Base-by-base conservation (phyloP, 2,329 filamentous ascomycete genomes). In the Magnaporthiopsis incrustans region DNA sequence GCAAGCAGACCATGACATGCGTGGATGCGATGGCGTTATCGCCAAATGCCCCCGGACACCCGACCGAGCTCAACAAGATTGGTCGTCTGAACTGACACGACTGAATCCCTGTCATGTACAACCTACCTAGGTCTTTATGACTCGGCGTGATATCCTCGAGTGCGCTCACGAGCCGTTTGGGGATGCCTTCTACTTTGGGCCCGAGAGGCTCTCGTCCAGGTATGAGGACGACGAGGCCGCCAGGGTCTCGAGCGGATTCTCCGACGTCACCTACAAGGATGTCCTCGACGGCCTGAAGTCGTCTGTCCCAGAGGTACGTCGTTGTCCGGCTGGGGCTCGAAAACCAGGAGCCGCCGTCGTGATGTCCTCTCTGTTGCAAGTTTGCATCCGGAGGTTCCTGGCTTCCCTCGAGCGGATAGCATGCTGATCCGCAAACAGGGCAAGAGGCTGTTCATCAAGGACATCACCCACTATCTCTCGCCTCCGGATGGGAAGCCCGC, bases 111-210 rank as follows among this genome's bases (percentile, higher is more conserved):
- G 38, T 25, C 44, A 4, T 12, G 33, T 35, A 30, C 30, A 30
- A 30, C 30, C 33, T 53, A 18, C 14, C n/a, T 69, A 95, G 91
- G 93, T 98, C 68, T 98, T 99, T 77, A 97, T 98, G 94, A 97
- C 93, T 70, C 89, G 92, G 69, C 85, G 85, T 70, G 89, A 96
- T 72, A 87, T 83, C 63, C 84, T 98, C 66, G 82, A 89, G 71
- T 96, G 91, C 74, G 82, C 95, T 70, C 95, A 98, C 76, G 95
- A 99, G 79, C 95, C 95, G 6, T 98, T 98, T 77, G 94, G 94
- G 63, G 95, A 98, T 77, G 90, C 93, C 66, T 98, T 94, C 74
- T 98, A 98, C 79, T 98, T 89, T 73, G 94, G 95, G 63, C 93
- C 94, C 8, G 95, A 99, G 78, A 85, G 91, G 70, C 82, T 98